Base-by-base conservation (phyloP, 1,284 basidiomycete genomes). In the Pseudozyma tsukubaensis region DNA sequence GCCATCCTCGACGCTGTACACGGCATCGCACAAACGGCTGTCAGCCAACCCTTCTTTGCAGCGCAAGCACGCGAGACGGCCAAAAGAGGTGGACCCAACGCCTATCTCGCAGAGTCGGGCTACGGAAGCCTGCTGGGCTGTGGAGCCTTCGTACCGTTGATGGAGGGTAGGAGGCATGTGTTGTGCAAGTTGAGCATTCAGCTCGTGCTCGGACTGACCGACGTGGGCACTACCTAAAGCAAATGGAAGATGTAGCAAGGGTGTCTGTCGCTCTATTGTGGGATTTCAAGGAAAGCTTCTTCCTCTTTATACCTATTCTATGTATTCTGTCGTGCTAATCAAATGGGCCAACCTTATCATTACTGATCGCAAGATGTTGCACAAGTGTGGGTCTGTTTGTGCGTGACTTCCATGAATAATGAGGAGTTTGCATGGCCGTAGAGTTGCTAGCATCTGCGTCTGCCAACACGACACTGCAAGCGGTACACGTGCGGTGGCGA, bases 21-120 rank as follows among this genome's bases (percentile, higher is more conserved):
- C 21, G 67, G 69, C 6, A 81, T 82, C 48, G 76, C 80, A 8
- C 70, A 75, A 47, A 76, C 76, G 3, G 79, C 79, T 6, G 75
- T 78, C 39, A 72, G 67, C 19, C 77, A 81, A 59, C 80, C 80
- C 7, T 76, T 82, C 47, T 81, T 82, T 48, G 78, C 77, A n/a
- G 79, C 77, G 16, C 80, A 82, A 49, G 77, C 77, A 11, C 55
- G 66, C n/a, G 80, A 82, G 65, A 82, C 80, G n/a, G 62, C 65
- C 14, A 73, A 69, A 12, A 69, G 80, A 32, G 80, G 80, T 9
- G 79, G 80, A 1, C 78, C 79, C 10, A 66, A 57, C 21, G 80
- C 76, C 2, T 82, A 78, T 40, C 59, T 81, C 24, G 74, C 66
- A n/a, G 80, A 82, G 57, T 77, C 68, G 16, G 80, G 80, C 21